Conservation (phyloP, 148 eudicot genomes). For the Agrostemma githago region DNA sequence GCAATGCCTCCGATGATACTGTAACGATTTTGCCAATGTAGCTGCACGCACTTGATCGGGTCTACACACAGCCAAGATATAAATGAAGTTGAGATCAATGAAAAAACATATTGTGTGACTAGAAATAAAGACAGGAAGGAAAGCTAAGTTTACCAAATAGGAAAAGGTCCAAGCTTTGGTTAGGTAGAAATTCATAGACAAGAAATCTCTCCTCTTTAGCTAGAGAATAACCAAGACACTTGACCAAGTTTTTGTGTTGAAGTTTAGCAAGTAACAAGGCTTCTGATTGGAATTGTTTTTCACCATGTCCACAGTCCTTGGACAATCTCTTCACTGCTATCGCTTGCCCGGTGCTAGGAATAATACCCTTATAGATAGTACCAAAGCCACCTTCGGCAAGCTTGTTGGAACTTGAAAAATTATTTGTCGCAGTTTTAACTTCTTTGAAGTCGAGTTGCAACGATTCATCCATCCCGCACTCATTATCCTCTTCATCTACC, state of each 20-base stretch:
- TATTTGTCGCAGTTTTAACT: constrained; percentile 27
- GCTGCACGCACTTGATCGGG: neutral
- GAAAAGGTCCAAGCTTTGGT: constrained; percentile 25
- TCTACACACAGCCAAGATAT: neutral
- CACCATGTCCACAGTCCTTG: constrained; percentile 35
- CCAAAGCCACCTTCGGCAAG: constrained; percentile 29
- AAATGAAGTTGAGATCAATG: neutral
- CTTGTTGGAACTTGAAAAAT: constrained; percentile 28
- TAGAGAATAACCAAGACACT: constrained; percentile 42
- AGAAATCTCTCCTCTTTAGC: constrained; percentile 37
- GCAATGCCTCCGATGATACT: constrained; percentile 37
- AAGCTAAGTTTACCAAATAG: neutral
- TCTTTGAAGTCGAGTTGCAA: constrained; percentile 27
- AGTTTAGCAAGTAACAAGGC: constrained; percentile 43
- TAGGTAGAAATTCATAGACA: constrained; percentile 43
- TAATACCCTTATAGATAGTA: constrained; percentile 37
- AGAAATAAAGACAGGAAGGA: too few relatives aligned
- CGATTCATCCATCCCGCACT: constrained; percentile 13
- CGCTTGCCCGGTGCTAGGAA: constrained; percentile 31
- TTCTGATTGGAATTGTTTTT: constrained; percentile 42
- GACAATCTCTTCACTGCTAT: constrained; percentile 51
- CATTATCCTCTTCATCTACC: constrained; percentile 8
- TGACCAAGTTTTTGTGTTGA: constrained; percentile 46
- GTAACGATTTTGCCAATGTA: constrained; percentile 29
- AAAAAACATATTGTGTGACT: too few relatives aligned